Percentiles rank a stretch among this genome's conserved stretches.
These are phyloP conservation scores for Allium cepa DNA, from an alignment of 106 monocot genomes.

Conservation along the genomic window DNA sequence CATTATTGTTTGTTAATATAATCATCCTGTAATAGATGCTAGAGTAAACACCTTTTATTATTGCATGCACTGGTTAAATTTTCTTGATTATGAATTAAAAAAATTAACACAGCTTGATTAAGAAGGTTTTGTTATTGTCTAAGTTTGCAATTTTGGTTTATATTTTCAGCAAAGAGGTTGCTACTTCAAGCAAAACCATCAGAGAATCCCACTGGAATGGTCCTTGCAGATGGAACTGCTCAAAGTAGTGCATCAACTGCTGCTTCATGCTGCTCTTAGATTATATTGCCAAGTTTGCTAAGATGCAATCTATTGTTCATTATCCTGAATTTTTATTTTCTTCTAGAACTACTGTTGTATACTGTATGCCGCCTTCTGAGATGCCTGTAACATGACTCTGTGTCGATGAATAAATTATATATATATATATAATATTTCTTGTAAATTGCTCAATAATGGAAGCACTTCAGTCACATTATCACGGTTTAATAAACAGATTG, in stretches of 20 bases:
- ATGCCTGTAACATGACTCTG: background rate
- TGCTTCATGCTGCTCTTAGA: constrained; percentile 17
- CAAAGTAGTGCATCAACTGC: background rate
- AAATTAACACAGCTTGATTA: background rate
- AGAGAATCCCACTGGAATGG: constrained; percentile 14
- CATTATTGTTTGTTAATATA: background rate
- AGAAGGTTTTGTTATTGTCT: too few species aligned
- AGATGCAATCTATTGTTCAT: background rate
- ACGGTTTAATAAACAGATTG: too few species aligned
- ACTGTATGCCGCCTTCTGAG: background rate
- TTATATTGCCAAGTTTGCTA: background rate
- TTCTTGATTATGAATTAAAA: background rate
- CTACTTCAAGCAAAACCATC: constrained; percentile 12
- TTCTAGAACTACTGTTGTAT: background rate
- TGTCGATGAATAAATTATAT: background rate
- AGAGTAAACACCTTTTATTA: background rate
- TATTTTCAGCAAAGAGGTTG: constrained; percentile 18
- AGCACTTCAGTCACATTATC: too few species aligned
- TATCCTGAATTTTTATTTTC: background rate
- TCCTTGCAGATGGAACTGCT: constrained; percentile 4
- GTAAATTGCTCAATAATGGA: too few species aligned
- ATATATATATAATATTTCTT: too few species aligned
- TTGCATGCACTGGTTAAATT: background rate
- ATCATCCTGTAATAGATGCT: background rate
- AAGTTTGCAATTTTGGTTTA: background rate